Conservation (phyloP, 176 grass and related monocot species). For the Panicum miliaceum region DNA sequence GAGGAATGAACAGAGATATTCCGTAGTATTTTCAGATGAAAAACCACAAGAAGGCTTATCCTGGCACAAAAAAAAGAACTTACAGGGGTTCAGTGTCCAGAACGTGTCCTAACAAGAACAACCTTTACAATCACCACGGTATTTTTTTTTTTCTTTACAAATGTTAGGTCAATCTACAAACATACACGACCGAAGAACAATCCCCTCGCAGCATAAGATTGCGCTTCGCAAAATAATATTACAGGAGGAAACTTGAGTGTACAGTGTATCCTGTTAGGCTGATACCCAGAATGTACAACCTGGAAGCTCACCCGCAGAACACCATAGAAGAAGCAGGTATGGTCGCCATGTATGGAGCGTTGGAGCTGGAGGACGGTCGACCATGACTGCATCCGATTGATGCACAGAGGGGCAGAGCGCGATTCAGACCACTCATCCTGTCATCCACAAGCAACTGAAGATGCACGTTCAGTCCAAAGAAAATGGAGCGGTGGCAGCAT, state of each 20-base stretch:
- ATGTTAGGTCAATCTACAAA: not conserved
- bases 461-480: slow-evolving; percentile 47
- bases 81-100: slow-evolving; percentile 14
- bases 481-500: slow-evolving; percentile 47
- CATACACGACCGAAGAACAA: slow-evolving; percentile 38
- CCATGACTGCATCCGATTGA: slow-evolving; percentile 28
- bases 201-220: slow-evolving; percentile 13
- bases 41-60: not conserved
- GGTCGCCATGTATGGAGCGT: not conserved
- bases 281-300: slow-evolving; percentile 38
- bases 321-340: not conserved
- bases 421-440: slow-evolving; percentile 46
- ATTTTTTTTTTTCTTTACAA: slow-evolving; percentile 1
- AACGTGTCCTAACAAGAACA: slow-evolving; percentile 27
- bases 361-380: slow-evolving; percentile 18
- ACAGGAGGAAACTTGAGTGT: slow-evolving; percentile 34
- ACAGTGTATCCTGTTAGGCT: slow-evolving; percentile 42
- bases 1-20: not conserved
- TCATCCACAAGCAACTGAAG: slow-evolving; percentile 49
- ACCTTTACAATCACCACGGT: slow-evolving; percentile 2
- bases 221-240: slow-evolving; percentile 40
- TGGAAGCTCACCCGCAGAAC: slow-evolving; percentile 24
- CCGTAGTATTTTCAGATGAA: not conserved
- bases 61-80: not conserved
- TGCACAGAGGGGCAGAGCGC: slow-evolving; percentile 34